Evolutionary conservation across 2,329 filamentous ascomycete species (phyloP).

Genomic region (Curvularia lunata): DNA sequence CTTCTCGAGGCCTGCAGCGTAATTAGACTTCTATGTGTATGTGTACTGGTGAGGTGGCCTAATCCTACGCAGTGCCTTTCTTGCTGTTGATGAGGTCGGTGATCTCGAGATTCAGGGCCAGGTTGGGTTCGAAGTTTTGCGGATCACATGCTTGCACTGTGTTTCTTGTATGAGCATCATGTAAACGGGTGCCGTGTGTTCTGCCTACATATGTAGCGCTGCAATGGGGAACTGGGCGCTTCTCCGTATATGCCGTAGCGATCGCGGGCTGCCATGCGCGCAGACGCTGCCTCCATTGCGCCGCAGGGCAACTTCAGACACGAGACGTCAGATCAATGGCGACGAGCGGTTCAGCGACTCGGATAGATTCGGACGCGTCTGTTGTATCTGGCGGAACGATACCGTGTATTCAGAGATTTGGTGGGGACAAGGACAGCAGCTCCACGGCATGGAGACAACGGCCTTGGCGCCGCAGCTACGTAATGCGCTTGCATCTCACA

Average conservation of each 20-base stretch:
- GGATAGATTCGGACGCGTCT: conserved; percentile 5
- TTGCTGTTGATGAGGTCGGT: conserved; percentile 96
- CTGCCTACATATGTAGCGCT: conserved; percentile 81
- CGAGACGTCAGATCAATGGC: background rate
- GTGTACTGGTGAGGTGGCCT: background rate
- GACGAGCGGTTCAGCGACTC: background rate
- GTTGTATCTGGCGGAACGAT: conserved; percentile 12
- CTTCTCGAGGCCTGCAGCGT: conserved; percentile 75
- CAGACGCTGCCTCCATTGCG: conserved; percentile 87
- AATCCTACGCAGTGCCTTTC: conserved; percentile 80
- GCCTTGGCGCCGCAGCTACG: conserved; percentile 29
- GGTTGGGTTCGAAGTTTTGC: conserved; percentile 96
- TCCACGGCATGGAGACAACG: conserved; percentile 8
- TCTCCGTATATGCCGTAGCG: conserved; percentile 85
- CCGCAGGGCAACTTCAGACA: conserved; percentile 17
- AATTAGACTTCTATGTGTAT: conserved; percentile 25
- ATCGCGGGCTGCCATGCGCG: conserved; percentile 92
- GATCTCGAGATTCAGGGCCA: conserved; percentile 95
- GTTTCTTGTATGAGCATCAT: conserved; percentile 19
- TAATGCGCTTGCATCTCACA: conserved; percentile 19
- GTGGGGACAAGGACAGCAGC: conserved; percentile 23
- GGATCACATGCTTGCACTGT: conserved; percentile 90
- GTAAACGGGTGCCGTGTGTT: background rate
- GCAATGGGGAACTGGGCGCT: conserved; percentile 81
- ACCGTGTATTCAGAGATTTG: conserved; percentile 20